phyloP scores from a whole-genome alignment of 2,329 filamentous ascomycete genomes.

The Penicillium expansum region DNA sequence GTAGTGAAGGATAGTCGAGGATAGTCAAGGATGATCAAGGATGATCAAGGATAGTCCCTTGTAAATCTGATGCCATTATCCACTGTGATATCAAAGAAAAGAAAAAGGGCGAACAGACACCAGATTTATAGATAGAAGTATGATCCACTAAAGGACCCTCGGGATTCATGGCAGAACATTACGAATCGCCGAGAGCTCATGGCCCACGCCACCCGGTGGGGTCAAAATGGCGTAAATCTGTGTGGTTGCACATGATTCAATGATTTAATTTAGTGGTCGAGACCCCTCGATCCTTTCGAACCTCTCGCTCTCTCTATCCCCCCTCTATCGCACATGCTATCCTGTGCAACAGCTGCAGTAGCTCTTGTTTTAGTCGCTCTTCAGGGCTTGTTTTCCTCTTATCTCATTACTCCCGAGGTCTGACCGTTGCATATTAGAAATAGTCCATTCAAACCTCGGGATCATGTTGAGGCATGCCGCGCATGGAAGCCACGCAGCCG shows the following conservation, averaged over 20 bases:
- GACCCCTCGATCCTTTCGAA: background rate
- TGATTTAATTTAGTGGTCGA: background rate
- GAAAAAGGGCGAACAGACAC: background rate
- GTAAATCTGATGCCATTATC: background rate
- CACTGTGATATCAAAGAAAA: background rate
- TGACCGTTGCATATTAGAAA: slow-evolving; percentile 42
- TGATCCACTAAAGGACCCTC: slow-evolving; percentile 6
- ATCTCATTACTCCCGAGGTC: background rate
- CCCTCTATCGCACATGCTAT: background rate
- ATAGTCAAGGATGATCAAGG: background rate
- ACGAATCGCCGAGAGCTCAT: slow-evolving; percentile 14
- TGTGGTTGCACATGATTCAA: slow-evolving; percentile 4
- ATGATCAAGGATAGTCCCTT: too few species aligned
- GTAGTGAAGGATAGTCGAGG: too few species aligned
- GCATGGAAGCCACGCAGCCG: slow-evolving; percentile 81
- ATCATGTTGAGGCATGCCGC: slow-evolving; percentile 83
- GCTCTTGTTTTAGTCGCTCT: background rate
- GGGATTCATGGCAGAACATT: slow-evolving; percentile 8
- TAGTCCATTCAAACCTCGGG: too few species aligned
- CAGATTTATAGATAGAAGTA: slow-evolving; percentile 20
- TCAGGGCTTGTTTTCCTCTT: background rate
- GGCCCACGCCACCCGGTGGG: slow-evolving; percentile 10
- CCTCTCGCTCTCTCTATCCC: too few species aligned
- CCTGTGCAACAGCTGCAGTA: background rate
- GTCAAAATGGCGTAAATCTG: slow-evolving; percentile 2